Conservation (phyloP, 805 yeast genomes). For the Clavispora vitiphila region DNA sequence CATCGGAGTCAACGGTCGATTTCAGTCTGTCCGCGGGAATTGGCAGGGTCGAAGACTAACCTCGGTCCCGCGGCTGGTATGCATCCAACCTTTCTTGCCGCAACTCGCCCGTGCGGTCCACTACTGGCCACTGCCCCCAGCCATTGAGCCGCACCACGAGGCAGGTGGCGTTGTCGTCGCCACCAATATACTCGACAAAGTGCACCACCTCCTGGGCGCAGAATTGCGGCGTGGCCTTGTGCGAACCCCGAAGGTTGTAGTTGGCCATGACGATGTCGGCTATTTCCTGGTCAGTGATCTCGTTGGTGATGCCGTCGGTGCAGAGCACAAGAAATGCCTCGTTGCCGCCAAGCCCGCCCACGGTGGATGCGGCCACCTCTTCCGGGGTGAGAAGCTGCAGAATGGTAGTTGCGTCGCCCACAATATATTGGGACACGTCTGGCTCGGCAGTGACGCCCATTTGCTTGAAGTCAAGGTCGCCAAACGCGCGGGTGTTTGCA, state of each 20-base stretch:
- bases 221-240: slow-evolving; percentile 72
- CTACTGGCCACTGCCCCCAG: slow-evolving; percentile 91
- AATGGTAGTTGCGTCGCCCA: slow-evolving; percentile 49
- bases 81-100: slow-evolving; percentile 67
- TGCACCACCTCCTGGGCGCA: slow-evolving; percentile 83
- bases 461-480: slow-evolving; percentile 75
- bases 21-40: no score
- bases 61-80: slow-evolving; percentile 29
- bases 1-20: no score
- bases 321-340: slow-evolving; percentile 81
- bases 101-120: slow-evolving; percentile 76
- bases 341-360: slow-evolving; percentile 65
- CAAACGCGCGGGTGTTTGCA: slow-evolving; percentile 93
- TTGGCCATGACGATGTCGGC: slow-evolving; percentile 80
- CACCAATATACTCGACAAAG: slow-evolving; percentile 81
- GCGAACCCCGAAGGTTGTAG: slow-evolving; percentile 56
- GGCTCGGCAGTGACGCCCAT: slow-evolving; percentile 92
- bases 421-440: slow-evolving; percentile 62
- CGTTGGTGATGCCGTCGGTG: slow-evolving; percentile 83
- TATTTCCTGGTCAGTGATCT: slow-evolving; percentile 82
- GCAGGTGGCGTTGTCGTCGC: slow-evolving; percentile 96
- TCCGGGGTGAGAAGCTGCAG: slow-evolving; percentile 34
- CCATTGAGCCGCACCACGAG: slow-evolving; percentile 72
- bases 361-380: slow-evolving; percentile 31
- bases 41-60: no score